Evolutionary conservation across 2,329 filamentous ascomycete species (phyloP).

Genomic region (Aspergillus pseudoterreus): DNA sequence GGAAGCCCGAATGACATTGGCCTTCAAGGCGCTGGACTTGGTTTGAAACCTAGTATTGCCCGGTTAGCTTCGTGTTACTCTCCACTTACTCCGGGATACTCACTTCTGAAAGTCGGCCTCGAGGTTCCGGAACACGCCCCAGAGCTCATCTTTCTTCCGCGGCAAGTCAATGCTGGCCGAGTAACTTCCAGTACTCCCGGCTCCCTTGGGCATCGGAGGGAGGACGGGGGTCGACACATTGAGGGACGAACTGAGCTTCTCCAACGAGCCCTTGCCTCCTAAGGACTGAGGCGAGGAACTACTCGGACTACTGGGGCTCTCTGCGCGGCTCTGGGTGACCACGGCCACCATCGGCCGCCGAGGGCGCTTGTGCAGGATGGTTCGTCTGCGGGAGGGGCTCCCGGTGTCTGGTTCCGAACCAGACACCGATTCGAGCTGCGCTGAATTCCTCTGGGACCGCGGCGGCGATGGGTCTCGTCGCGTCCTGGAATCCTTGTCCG

Average conservation of each 20-base stretch:
- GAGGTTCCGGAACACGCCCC: constrained; percentile 63
- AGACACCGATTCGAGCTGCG: constrained; percentile 17
- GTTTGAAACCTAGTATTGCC: constrained; percentile 57
- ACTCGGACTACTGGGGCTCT: constrained; percentile 32
- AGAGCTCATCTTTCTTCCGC: constrained; percentile 67
- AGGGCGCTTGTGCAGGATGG: constrained; percentile 34
- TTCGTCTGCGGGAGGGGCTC: constrained; percentile 25
- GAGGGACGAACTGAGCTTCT: constrained; percentile 41
- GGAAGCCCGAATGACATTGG: constrained; percentile 67
- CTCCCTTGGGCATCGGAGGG: constrained; percentile 45
- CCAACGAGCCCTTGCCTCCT: constrained; percentile 42
- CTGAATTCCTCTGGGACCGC: constrained; percentile 13
- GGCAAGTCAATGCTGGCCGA: constrained; percentile 31
- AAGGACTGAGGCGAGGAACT: constrained; percentile 41
- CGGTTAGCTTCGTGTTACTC: constrained; percentile 5
- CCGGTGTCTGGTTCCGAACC: constrained; percentile 9
- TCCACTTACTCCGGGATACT: constrained; percentile 16
- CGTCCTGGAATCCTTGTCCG: constrained; percentile 30
- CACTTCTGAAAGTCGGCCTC: constrained; percentile 67
- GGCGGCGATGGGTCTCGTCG: constrained; percentile 26
- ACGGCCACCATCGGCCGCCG: constrained; percentile 40
- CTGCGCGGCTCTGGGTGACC: constrained; percentile 32
- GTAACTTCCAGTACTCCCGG: constrained; percentile 38
- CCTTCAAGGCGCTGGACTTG: constrained; percentile 70
- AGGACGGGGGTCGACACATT: constrained; percentile 45